Evolutionary conservation across 192 early-diverging fungal species (phyloP), one percentile per base, ranked within the genome.

Genomic region (Umbelopsis sp.): DNA sequence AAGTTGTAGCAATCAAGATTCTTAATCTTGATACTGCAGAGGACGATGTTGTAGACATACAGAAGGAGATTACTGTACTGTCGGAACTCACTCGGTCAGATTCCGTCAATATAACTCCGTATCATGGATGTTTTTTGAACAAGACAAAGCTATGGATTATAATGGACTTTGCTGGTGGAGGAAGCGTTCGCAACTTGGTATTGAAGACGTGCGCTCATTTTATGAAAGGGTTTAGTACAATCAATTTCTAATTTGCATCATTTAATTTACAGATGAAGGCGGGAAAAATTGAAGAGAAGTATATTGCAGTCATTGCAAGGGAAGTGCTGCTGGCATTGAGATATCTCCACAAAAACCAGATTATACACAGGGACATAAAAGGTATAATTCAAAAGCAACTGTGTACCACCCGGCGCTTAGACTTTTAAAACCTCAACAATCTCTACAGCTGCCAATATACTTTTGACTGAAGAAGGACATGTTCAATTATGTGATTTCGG

Each of bases 351-450:
- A 94, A 94, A 65, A 90, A 91, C 46, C 85, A 89, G 16, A 99
- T 99, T 68, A 97, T 99, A 74, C 97, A 99, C 72, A 86, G 97
- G 64, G 97, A 99, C 73, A 96, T 99, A 66, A 99, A 99, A 88
- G 93, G 93, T 93, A 79, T 15, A 48, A 52, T 1, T 20, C 46
- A 10, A 15, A 37, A 30, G 13, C 23, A 21, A 13, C 23, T 9
- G 18, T 25, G 20, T 46, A 66, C 21, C 41, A 55, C 21, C 4
- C 47, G 44, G 27, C 50, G 22, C n/a, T 48, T 18, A 18, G 20
- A 33, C 49, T 44, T 2, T 21, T 10, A 49, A 21, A 37, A 15
- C 20, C 18, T 49, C 11, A 33, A 35, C 8, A 2, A 30, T 48
- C n/a, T 1, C 25, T 11, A 41, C 69, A 80, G 78, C 78, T 33